Evolutionary conservation across 148 eudicot genomes (phyloP), one percentile per base, ranked within the genome.

Genomic region (Limonium bicolor): DNA sequence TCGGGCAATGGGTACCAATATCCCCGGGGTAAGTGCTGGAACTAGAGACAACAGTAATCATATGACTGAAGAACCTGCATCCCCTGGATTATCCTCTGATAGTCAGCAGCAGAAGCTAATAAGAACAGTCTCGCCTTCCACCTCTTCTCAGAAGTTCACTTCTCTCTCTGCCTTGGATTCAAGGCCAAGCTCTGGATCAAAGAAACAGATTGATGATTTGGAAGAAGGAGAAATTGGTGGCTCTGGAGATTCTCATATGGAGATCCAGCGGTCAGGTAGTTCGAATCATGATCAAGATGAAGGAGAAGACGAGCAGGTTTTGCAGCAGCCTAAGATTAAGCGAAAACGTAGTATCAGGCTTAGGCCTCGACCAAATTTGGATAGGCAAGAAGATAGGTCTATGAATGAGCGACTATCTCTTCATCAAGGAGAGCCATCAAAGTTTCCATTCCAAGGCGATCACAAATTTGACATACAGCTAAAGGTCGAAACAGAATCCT

Each of bases 291-390:
- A 90, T 40, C 85, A 77, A 35, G 95, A 90, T 34, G 95, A 84
- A 67, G 99, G 76, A 55, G 99, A 85, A 63, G 95, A 80, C 60
- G 99, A 85, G 56, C 99, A 84, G 70, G 95, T 90, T 37, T 35
- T 84, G 64, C 95, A 90, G 66, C 96, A n/a, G 33, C 48, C 95
- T 14, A 90, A 76, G 70, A 75, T 81, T 44, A 90, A 80, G 66
- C 60, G 95, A 24, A 90, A 90, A 39, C 73, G 99, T 26, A 90
- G 99, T 50, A 75, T 80, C 36, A 65, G 99, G 55, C 62, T 67
- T 64, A 74, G 99, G 18, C 84, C 95, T 22, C 70, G 81, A 17
- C 68, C 9, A 31, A 54, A 61, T 29, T 50, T 48, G 19, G 96
- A 78, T 36, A 82, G 62, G 43, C 63, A 73, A 31, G 96, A 84